Percentiles rank a stretch among this genome's conserved stretches.
Conservation (phyloP, 2,329 filamentous ascomycete genomes). For the Pseudogymnoascus verrucosus region DNA sequence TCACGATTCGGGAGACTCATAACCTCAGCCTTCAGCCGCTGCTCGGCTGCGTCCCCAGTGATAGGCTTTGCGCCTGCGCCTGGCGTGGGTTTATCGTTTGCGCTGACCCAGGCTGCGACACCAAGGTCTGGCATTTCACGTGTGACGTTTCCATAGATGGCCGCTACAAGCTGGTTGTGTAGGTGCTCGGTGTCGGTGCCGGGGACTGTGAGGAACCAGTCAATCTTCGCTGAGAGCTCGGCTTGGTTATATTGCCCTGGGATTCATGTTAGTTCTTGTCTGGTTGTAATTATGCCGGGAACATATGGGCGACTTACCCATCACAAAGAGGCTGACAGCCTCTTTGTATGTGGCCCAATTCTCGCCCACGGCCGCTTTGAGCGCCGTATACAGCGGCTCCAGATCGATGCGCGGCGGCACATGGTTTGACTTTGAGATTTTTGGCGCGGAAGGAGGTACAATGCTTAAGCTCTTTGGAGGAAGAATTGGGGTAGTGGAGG, state of each 20-base stretch:
- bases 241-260: constrained; percentile 55
- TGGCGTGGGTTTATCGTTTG: constrained; percentile 57
- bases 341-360: constrained; percentile 60
- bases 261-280: constrained; percentile 25
- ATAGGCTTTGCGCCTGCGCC: constrained; percentile 52
- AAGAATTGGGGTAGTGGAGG: constrained; percentile 51
- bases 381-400: constrained; percentile 54
- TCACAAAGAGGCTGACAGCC: constrained; percentile 52
- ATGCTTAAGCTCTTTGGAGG: constrained; percentile 50
- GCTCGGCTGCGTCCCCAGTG: constrained; percentile 57
- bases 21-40: constrained; percentile 58
- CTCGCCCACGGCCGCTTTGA: constrained; percentile 54
- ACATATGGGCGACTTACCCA: constrained; percentile 39
- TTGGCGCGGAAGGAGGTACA: constrained; percentile 38
- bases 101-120: constrained; percentile 63
- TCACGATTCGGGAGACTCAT: constrained; percentile 63
- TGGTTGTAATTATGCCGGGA: background rate
- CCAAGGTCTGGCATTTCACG: constrained; percentile 61
- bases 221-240: constrained; percentile 52
- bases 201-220: constrained; percentile 49
- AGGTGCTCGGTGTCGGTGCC: constrained; percentile 50
- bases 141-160: constrained; percentile 61
- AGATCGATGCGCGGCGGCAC: constrained; percentile 60
- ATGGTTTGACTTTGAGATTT: constrained; percentile 49
- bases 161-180: constrained; percentile 60